phyloP scores from a whole-genome alignment of 2,329 filamentous ascomycete genomes.

The Fusarium mexicanum region DNA sequence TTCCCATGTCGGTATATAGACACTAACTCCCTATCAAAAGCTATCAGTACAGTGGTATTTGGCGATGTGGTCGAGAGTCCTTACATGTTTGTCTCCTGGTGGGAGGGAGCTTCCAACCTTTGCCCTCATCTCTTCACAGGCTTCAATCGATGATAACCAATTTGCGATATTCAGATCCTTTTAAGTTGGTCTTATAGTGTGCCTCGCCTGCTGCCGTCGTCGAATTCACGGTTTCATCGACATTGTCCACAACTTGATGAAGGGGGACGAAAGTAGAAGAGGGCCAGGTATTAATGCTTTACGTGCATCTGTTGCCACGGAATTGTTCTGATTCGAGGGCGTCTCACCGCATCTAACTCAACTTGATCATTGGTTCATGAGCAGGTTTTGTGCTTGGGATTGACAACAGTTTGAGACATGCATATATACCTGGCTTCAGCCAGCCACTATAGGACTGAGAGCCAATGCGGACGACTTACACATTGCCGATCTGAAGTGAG shows the following conservation, averaged over 20 bases:
- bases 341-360: not conserved
- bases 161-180: not conserved
- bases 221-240: not conserved
- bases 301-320: not conserved
- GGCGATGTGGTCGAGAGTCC: not conserved
- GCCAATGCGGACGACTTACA: not conserved
- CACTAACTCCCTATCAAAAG: constrained; percentile 40
- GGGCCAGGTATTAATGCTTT: not conserved
- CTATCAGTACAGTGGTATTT: not conserved
- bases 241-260: not conserved
- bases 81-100: constrained; percentile 42
- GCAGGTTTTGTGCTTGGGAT: not conserved
- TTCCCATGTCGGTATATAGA: constrained; percentile 45
- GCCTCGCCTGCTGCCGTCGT: not conserved
- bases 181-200: not conserved
- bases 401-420: constrained; percentile 5
- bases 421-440: constrained; percentile 4
- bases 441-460: not conserved
- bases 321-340: not conserved
- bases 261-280: not conserved
- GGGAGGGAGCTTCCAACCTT: constrained; percentile 39
- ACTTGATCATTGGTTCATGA: not conserved
- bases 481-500: not conserved
- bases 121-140: constrained; percentile 1
- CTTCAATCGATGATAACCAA: not conserved